phyloP scores from a whole-genome alignment of 2,329 filamentous ascomycete species.

The Botrytis tulipae region DNA sequence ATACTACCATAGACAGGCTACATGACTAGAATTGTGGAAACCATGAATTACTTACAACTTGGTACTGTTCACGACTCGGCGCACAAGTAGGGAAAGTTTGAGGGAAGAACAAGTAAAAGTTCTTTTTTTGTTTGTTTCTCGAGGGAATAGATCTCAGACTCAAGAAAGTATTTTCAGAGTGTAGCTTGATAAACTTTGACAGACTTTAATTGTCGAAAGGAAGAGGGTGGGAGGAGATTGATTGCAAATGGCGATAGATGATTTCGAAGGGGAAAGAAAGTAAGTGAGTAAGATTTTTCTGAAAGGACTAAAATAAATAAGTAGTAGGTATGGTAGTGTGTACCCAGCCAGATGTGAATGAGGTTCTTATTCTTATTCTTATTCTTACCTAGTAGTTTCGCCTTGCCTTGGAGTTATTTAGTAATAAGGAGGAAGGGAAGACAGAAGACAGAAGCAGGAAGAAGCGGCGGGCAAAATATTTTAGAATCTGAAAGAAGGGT shows the following conservation, averaged over 20 bases:
- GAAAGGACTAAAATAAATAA: not conserved
- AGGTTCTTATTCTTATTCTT: not conserved
- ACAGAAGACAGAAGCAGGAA: constrained; percentile 9
- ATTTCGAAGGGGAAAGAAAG: not conserved
- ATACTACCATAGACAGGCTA: not conserved
- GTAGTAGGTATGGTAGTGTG: not conserved
- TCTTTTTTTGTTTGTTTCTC: not conserved
- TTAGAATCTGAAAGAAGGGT: constrained; percentile 21
- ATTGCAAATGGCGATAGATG: not conserved
- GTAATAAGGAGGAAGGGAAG: not conserved
- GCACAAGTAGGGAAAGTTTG: not conserved
- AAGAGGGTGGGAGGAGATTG: not conserved
- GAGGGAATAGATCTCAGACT: not conserved
- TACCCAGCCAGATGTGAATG: not conserved
- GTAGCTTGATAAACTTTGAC: not conserved
- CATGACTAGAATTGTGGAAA: not conserved
- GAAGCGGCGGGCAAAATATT: constrained; percentile 7
- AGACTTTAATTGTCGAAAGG: not conserved
- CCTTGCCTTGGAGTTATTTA: not conserved
- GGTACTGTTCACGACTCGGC: not conserved
- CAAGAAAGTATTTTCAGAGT: not conserved
- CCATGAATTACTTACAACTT: not conserved
- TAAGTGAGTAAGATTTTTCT: not conserved
- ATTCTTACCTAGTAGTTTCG: not conserved
- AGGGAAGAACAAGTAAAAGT: not conserved